Conservation (phyloP, 495 filamentous ascomycete genomes). For the Annulohypoxylon nitens region DNA sequence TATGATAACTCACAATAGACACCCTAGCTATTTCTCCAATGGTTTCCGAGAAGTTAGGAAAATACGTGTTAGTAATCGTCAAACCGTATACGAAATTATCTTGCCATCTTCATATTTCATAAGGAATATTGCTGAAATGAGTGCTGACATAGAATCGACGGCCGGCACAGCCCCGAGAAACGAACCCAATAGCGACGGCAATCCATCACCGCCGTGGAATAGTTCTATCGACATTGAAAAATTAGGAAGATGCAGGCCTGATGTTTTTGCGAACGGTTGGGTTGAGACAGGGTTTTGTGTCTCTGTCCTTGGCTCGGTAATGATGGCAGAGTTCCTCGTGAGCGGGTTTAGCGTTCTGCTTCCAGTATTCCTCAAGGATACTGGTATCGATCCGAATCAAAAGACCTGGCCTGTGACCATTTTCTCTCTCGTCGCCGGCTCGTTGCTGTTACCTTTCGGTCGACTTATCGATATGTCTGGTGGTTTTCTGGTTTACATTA, state of each 20-base stretch:
- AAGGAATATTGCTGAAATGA: no score
- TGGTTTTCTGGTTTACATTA: constrained; percentile 72
- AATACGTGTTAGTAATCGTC: no score
- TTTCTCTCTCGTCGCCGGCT: no score
- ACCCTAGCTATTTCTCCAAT: no score
- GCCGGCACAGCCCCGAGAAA: no score
- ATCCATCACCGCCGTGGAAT: background rate
- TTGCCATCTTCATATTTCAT: no score
- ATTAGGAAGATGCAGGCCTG: constrained; percentile 21
- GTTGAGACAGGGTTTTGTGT: constrained; percentile 29
- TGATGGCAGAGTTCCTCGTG: constrained; percentile 5
- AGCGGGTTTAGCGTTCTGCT: constrained; percentile 58
- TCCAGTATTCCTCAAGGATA: constrained; percentile 68
- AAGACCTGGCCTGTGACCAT: no score
- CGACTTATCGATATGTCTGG: constrained; percentile 78
- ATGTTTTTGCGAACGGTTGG: constrained; percentile 25
- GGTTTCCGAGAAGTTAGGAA: no score
- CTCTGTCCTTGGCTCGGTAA: constrained; percentile 13
- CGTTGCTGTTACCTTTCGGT: constrained; percentile 77
- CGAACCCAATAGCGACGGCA: background rate
- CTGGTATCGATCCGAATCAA: constrained; percentile 69
- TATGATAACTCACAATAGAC: no score
- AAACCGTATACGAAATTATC: no score
- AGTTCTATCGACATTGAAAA: constrained; percentile 22
- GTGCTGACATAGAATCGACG: no score